These are phyloP conservation scores for Zancudomyces culisetae DNA, from an alignment of 371 early-diverging fungal genomes.

Conservation along the genomic window DNA sequence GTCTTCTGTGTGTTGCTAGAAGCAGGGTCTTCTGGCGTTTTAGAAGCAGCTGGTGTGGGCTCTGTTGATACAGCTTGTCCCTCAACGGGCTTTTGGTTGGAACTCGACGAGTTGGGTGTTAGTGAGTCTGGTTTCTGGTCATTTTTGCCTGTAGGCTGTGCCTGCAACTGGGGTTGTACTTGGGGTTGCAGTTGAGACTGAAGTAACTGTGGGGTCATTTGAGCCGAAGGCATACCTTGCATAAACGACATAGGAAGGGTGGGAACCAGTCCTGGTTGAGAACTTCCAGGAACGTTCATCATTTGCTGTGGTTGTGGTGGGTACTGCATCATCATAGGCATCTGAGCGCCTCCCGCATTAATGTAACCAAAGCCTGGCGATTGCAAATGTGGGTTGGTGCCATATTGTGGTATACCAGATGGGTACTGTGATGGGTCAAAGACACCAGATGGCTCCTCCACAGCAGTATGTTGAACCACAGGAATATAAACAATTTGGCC, in stretches of 20 bases:
- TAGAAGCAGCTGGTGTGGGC: too few relatives aligned
- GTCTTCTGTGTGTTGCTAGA: too few relatives aligned
- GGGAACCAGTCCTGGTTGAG: background rate
- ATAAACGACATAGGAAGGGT: background rate
- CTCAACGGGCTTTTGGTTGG: too few relatives aligned
- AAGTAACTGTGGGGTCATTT: background rate
- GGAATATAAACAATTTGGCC: conserved; percentile 2
- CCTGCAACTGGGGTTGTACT: background rate
- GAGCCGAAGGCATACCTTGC: background rate
- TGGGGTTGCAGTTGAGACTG: background rate
- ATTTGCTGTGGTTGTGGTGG: background rate
- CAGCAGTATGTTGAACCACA: background rate
- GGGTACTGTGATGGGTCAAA: background rate
- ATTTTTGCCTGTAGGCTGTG: too few relatives aligned
- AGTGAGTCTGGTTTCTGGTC: too few relatives aligned
- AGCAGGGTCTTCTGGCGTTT: too few relatives aligned
- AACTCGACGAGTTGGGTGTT: too few relatives aligned
- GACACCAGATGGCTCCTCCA: conserved; percentile 2
- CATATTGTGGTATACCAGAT: background rate
- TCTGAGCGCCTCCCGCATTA: background rate
- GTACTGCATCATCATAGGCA: background rate
- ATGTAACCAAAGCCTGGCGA: background rate
- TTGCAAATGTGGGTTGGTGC: background rate
- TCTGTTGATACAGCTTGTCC: too few relatives aligned
- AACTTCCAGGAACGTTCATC: background rate